Percentiles rank a stretch among this genome's conserved stretches.
Conservation (phyloP, 345 rosid genomes). For the Acer yangbiense region DNA sequence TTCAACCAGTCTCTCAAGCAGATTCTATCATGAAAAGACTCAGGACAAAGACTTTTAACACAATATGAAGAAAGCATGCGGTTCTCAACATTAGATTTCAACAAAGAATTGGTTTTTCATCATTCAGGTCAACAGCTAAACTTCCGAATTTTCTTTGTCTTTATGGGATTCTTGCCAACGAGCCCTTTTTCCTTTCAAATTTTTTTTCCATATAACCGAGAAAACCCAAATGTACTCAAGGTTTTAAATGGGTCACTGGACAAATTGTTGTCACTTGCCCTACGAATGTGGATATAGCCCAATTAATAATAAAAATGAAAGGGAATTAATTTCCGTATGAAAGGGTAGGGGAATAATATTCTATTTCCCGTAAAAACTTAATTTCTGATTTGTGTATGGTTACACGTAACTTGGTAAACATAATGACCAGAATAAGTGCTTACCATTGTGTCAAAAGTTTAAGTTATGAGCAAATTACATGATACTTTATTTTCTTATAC, state of each 20-base stretch:
- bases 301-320: too few species aligned
- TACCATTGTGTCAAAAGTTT: too few species aligned
- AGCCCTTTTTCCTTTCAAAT: constrained; percentile 51
- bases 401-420: too few species aligned
- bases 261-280: constrained; percentile 36
- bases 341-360: too few species aligned
- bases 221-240: constrained; percentile 34
- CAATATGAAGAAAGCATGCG: constrained; percentile 28
- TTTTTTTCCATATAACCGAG: constrained; percentile 41
- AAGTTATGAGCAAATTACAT: too few species aligned
- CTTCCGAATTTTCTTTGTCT: constrained; percentile 22
- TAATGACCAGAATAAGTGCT: too few species aligned
- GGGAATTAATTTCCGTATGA: too few species aligned
- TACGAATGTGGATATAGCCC: not conserved
- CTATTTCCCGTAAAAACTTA: too few species aligned
- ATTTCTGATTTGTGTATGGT: too few species aligned
- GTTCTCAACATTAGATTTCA: constrained; percentile 32
- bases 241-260: constrained; percentile 32
- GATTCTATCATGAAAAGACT: constrained; percentile 38
- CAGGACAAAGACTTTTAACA: constrained; percentile 27
- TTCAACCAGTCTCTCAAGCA: constrained; percentile 66
- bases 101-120: constrained; percentile 26
- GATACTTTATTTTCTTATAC: too few species aligned
- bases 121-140: constrained; percentile 26
- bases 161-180: constrained; percentile 26